These are phyloP conservation scores for Lepidium aucheri DNA, from an alignment of 345 rosid genomes.

Conservation along the genomic window DNA sequence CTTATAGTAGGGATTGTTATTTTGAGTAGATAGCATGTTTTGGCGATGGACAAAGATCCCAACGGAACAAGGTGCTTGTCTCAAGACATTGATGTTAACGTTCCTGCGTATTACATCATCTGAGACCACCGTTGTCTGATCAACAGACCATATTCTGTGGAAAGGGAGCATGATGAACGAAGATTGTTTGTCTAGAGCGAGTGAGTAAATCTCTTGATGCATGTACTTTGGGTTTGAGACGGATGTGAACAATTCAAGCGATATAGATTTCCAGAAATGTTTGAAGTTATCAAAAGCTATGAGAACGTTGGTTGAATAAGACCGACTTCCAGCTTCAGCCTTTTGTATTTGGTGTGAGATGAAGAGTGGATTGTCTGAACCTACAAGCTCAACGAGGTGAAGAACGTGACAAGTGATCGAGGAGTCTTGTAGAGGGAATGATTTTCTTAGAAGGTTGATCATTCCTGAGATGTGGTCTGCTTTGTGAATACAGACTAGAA, in stretches of 20 bases:
- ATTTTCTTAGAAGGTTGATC: conserved; percentile 23
- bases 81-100: conserved; percentile 36
- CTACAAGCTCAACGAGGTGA: conserved; percentile 27
- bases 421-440: conserved; percentile 8
- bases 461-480: conserved; percentile 26
- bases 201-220: conserved; percentile 47
- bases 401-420: conserved; percentile 14
- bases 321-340: conserved; percentile 14
- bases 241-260: conserved; percentile 21
- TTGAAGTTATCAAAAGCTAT: conserved; percentile 17
- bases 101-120: conserved; percentile 25
- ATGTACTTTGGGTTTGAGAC: conserved; percentile 30
- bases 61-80: conserved; percentile 51
- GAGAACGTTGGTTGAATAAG: conserved; percentile 19
- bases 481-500: conserved; percentile 45
- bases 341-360: conserved; percentile 29
- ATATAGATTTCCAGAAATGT: conserved; percentile 10
- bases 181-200: conserved; percentile 37
- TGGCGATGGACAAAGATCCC: conserved; percentile 40
- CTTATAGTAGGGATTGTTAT: neutral
- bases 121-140: conserved; percentile 25
- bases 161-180: conserved; percentile 52
- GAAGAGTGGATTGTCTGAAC: conserved; percentile 22
- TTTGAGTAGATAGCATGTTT: neutral
- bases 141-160: conserved; percentile 39